Evolutionary conservation across 2,329 filamentous ascomycete genomes (phyloP).

Genomic region (Aspergillus neotritici): DNA sequence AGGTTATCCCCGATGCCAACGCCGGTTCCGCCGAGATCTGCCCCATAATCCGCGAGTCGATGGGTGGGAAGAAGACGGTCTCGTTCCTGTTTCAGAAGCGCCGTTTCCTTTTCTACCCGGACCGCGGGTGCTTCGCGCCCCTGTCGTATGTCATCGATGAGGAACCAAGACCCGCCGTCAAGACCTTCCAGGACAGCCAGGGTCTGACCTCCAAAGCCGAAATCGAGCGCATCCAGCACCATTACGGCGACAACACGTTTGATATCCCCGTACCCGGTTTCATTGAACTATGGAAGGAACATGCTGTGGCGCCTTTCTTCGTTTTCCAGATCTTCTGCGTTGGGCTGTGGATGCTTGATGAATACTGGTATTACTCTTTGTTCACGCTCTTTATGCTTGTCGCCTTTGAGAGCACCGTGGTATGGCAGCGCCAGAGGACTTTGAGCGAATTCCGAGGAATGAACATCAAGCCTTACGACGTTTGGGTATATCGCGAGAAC

Average conservation of each 20-base stretch:
- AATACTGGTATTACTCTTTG: conserved; percentile 99
- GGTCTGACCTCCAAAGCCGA: conserved; percentile 72
- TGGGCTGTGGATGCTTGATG: conserved; percentile 95
- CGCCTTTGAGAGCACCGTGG: conserved; percentile 94
- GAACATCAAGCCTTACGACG: conserved; percentile 97
- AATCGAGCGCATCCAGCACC: conserved; percentile 72
- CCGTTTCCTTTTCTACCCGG: conserved; percentile 77
- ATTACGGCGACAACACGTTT: conserved; percentile 94
- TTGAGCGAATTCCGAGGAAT: conserved; percentile 95
- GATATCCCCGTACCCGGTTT: conserved; percentile 97
- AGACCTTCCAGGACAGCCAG: conserved; percentile 70
- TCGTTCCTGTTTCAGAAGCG: conserved; percentile 98
- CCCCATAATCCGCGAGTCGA: conserved; percentile 67
- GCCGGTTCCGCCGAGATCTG: conserved; percentile 87
- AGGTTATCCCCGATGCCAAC: conserved; percentile 84
- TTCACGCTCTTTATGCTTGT: conserved; percentile 99
- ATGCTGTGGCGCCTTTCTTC: conserved; percentile 97
- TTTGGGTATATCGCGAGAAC: conserved; percentile 81
- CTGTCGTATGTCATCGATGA: conserved; percentile 77
- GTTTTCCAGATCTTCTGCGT: conserved; percentile 99
- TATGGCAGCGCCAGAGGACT: conserved; percentile 97
- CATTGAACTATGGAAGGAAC: conserved; percentile 92
- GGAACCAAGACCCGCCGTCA: conserved; percentile 74
- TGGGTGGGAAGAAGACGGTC: conserved; percentile 65
- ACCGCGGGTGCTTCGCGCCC: conserved; percentile 70